Evolutionary conservation across 257 asterid genomes (phyloP).

Genomic region (Scutellaria baicalensis): DNA sequence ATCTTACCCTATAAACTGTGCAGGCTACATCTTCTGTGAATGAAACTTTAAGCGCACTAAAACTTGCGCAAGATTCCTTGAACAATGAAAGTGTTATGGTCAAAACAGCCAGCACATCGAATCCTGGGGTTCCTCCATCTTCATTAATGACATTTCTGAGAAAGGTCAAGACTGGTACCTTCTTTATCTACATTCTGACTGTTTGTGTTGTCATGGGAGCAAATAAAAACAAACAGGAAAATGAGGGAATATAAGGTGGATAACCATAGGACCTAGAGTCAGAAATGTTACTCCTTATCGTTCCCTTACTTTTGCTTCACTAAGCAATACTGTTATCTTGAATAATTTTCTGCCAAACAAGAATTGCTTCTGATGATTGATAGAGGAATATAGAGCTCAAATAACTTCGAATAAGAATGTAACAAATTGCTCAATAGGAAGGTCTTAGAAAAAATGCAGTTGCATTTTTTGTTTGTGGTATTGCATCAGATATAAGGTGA

Average conservation of each 20-base stretch:
- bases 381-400: background rate
- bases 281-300: background rate
- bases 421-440: background rate
- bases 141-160: conserved; percentile 81
- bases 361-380: background rate
- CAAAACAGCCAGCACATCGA: conserved; percentile 60
- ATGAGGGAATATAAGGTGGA: background rate
- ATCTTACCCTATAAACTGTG: conserved; percentile 9
- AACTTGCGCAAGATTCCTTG: conserved; percentile 65
- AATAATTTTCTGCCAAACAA: background rate
- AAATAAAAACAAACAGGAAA: background rate
- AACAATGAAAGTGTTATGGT: conserved; percentile 38
- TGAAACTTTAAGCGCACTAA: conserved; percentile 54
- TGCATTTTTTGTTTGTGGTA: background rate
- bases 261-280: background rate
- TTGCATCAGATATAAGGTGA: background rate
- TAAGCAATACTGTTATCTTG: background rate
- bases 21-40: conserved; percentile 40
- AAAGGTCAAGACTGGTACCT: conserved; percentile 47
- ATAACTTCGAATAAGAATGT: background rate
- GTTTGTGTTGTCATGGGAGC: background rate
- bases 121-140: conserved; percentile 97
- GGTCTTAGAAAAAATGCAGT: background rate
- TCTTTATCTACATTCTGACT: background rate
- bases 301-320: background rate